Evolutionary conservation across 345 rosid genomes (phyloP), one percentile per base, ranked within the genome.

Genomic region (Sisymbrium irio): DNA sequence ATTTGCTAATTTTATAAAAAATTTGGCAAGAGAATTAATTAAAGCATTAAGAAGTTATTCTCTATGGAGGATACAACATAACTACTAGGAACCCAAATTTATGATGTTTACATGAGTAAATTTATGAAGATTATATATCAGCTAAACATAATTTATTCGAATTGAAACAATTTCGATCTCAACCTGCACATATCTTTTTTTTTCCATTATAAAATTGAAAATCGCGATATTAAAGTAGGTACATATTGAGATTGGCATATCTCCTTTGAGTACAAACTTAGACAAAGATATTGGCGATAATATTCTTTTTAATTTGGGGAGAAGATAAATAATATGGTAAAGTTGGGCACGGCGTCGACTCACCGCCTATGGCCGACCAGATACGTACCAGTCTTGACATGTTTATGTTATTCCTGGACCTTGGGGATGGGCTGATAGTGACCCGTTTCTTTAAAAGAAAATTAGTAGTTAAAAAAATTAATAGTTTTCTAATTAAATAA

Each of bases 291-390:
- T 28, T 62, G 39, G 25, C 30, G 10, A 61, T 17, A 28, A 2
- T 49, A 62, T 28, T 39, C 18, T 15, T 13, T 27, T 17, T 17
- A 17, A 6, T 51, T 30, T 14, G 3, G 36, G 1, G 4, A 4
- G 35, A 2, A 59, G 9, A 50, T 4, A 9, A 39, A 22, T 30
- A 42, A 11, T 71, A 55, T 64, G 10, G 9, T 35, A 33, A 33
- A n/a, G 30, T 65, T 47, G 72, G 46, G 57, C 72, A 74, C 78
- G 72, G 67, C 72, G 66, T 57, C 78, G 72, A 47, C 66, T 56
- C 78, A 66, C 67, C 72, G 72, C 67, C 78, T 74, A 46, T 57
- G 66, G 72, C 72, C 72, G 78, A 36, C 78, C 66, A 74, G 33
- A 44, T 65, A 40, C 65, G 59, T 33, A 22, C 36, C 51, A 51